Percentiles rank a stretch among this genome's conserved stretches.
phyloP scores from a whole-genome alignment of 176 grass and related monocot genomes.

The Juncus effusus region DNA sequence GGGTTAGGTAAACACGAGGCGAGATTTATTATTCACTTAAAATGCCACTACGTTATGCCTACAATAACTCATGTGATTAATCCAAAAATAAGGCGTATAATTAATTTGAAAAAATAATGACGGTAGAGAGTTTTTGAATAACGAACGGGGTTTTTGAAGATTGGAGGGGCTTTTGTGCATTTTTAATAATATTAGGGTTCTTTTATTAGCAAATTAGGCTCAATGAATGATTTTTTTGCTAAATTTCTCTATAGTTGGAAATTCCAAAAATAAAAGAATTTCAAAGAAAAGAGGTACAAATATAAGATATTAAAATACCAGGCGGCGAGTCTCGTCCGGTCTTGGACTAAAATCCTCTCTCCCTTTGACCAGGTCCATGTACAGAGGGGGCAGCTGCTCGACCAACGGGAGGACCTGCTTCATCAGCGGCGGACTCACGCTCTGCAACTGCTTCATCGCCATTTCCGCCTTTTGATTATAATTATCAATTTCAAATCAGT shows the following conservation, averaged over 20 bases:
- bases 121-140: too few species aligned
- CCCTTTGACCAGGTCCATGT: slow-evolving; percentile 86
- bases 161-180: too few species aligned
- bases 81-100: too few species aligned
- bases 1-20: too few species aligned
- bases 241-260: not conserved
- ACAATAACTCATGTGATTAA: too few species aligned
- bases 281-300: not conserved
- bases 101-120: too few species aligned
- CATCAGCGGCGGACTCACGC: slow-evolving; percentile 77
- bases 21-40: too few species aligned
- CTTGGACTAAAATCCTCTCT: slow-evolving; percentile 95
- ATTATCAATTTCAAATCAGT: slow-evolving; percentile 7
- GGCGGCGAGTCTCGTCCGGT: slow-evolving; percentile 76
- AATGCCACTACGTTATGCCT: too few species aligned
- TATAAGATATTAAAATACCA: slow-evolving; percentile 42
- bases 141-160: too few species aligned
- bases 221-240: too few species aligned
- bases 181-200: not conserved
- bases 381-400: slow-evolving; percentile 91
- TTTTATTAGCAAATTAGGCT: too few species aligned
- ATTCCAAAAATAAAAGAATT: not conserved
- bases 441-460: slow-evolving; percentile 88
- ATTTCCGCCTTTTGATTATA: slow-evolving; percentile 61
- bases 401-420: slow-evolving; percentile 90